phyloP scores from a whole-genome alignment of 306 rosid species.

The Fragaria iinumae region DNA sequence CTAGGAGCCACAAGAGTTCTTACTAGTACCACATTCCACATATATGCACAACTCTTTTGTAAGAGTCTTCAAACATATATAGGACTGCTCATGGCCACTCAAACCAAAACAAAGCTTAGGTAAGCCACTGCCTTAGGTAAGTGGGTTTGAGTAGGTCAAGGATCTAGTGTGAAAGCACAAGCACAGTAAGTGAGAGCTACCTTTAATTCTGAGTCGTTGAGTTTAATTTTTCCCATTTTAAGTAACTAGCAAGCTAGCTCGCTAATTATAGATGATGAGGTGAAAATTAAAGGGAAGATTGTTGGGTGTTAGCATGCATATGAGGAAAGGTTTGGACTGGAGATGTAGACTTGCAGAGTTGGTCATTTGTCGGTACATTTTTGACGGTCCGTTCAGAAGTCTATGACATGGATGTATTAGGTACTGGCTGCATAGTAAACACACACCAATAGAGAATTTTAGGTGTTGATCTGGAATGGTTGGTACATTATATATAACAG shows the following conservation, averaged over 20 bases:
- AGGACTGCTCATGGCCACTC: neutral
- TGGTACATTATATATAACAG: neutral
- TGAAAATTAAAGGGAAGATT: neutral
- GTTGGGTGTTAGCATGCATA: neutral
- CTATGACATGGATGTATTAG: neutral
- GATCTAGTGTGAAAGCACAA: neutral
- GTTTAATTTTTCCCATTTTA: neutral
- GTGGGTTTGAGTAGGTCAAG: neutral
- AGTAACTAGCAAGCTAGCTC: neutral
- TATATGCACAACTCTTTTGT: neutral
- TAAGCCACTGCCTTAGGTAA: neutral
- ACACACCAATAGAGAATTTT: neutral
- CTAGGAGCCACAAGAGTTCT: neutral
- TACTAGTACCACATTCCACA: no score
- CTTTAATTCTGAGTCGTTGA: neutral
- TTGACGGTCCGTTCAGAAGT: constrained; percentile 3
- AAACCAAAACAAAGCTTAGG: neutral
- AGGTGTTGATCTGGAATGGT: constrained; percentile 10
- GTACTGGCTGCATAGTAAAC: neutral
- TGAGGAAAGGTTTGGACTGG: neutral
- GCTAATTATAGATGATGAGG: neutral
- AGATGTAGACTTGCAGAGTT: no score
- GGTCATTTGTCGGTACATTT: neutral
- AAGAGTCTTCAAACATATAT: neutral
- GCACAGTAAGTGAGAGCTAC: neutral